Evolutionary conservation across 306 rosid genomes (phyloP).

Genomic region (Psophocarpus tetragonolobus): DNA sequence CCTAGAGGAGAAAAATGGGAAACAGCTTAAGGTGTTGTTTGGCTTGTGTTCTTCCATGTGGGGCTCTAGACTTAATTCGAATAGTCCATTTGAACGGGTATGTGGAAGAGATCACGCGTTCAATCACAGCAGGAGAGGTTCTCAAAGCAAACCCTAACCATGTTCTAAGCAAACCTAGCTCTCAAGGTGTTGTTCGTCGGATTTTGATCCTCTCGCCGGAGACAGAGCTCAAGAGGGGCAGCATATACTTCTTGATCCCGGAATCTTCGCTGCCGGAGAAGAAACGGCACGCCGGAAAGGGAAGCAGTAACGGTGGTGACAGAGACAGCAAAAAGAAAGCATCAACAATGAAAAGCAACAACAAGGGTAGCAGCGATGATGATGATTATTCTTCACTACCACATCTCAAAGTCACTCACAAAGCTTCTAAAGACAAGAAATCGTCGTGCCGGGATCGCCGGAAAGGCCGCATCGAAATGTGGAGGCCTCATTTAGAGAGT

Average conservation of each 20-base stretch:
- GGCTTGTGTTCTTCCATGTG: slow-evolving; percentile 94
- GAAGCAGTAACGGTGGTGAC: background rate
- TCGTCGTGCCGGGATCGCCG: slow-evolving; percentile 57
- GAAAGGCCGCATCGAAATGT: slow-evolving; percentile 52
- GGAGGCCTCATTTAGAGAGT: slow-evolving; percentile 79
- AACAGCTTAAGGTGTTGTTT: slow-evolving; percentile 89
- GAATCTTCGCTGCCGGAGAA: slow-evolving; percentile 63
- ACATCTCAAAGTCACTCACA: slow-evolving; percentile 9
- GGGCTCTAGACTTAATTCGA: slow-evolving; percentile 90
- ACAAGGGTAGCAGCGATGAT: background rate
- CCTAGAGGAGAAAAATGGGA: slow-evolving; percentile 55
- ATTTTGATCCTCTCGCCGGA: slow-evolving; percentile 80
- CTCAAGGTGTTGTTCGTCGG: slow-evolving; percentile 73
- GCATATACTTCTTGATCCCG: slow-evolving; percentile 89
- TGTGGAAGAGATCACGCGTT: slow-evolving; percentile 70
- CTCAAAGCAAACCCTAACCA: slow-evolving; percentile 81
- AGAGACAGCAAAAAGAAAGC: slow-evolving; percentile 20
- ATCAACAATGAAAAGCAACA: slow-evolving; percentile 39
- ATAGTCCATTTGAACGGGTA: slow-evolving; percentile 87
- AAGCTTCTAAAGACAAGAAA: slow-evolving; percentile 48
- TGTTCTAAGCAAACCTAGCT: slow-evolving; percentile 76
- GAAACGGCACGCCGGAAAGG: slow-evolving; percentile 29
- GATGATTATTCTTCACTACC: background rate
- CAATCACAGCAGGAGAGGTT: slow-evolving; percentile 77
- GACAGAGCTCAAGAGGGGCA: slow-evolving; percentile 83